Evolutionary conservation across 2,329 filamentous ascomycete species (phyloP).

Genomic region (Nothomitra cinnamomea): DNA sequence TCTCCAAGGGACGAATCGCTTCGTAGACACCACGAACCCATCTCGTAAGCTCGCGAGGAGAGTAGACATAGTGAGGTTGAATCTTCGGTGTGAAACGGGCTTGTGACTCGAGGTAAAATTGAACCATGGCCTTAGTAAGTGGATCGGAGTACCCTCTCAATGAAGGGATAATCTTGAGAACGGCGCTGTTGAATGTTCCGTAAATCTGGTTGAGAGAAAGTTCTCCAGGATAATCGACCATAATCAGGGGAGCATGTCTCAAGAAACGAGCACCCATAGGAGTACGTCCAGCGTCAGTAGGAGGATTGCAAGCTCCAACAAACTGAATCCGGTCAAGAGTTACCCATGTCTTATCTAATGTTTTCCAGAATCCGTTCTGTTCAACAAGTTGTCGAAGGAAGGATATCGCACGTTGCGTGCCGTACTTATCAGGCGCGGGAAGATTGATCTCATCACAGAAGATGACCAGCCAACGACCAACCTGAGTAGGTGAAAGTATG

Average conservation of each 20-base stretch:
- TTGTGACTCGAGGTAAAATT: conserved; percentile 89
- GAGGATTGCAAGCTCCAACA: conserved; percentile 95
- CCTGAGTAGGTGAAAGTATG: conserved; percentile 87
- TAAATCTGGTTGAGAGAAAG: conserved; percentile 93
- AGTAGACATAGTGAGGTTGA: conserved; percentile 98
- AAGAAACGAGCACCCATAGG: conserved; percentile 87
- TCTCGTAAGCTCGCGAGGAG: conserved; percentile 89
- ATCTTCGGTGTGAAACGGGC: conserved; percentile 89
- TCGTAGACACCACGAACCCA: conserved; percentile 98
- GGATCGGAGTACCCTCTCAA: conserved; percentile 90
- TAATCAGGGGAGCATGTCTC: conserved; percentile 91
- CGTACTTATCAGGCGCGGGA: conserved; percentile 92
- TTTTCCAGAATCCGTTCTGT: conserved; percentile 98
- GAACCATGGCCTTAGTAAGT: conserved; percentile 93
- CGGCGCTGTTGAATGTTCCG: conserved; percentile 89
- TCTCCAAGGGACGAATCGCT: conserved; percentile 83
- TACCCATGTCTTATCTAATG: conserved; percentile 94
- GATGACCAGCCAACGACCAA: conserved; percentile 92
- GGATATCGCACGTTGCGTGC: conserved; percentile 90
- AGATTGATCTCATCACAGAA: conserved; percentile 99
- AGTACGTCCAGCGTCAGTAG: conserved; percentile 91
- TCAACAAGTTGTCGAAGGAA: conserved; percentile 96
- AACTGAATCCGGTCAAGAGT: conserved; percentile 97
- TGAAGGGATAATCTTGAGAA: conserved; percentile 90
- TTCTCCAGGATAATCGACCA: conserved; percentile 98